These are phyloP conservation scores for Colletotrichum sp. DNA, from an alignment of 2,329 filamentous ascomycete species.

Conservation along the genomic window DNA sequence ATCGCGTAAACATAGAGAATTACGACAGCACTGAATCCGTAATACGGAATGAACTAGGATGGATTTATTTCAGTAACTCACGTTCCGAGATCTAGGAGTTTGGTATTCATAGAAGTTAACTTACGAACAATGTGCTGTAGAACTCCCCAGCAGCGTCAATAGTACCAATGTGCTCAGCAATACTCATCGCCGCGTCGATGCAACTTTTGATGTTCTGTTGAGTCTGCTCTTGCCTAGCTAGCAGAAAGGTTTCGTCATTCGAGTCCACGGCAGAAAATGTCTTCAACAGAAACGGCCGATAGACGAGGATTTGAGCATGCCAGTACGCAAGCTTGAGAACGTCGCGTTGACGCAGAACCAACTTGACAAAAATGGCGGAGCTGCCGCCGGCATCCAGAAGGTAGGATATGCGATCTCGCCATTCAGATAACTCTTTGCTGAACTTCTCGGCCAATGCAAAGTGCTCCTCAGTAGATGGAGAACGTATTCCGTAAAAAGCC, in stretches of 20 bases:
- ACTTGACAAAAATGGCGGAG: slow-evolving; percentile 34
- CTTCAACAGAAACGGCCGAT: slow-evolving; percentile 40
- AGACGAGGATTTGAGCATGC: slow-evolving; percentile 43
- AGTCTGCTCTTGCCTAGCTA: slow-evolving; percentile 9
- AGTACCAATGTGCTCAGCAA: slow-evolving; percentile 41
- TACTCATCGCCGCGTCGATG: slow-evolving; percentile 42
- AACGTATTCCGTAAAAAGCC: slow-evolving; percentile 37
- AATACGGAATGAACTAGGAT: slow-evolving; percentile 40
- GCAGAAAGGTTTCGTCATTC: fast-evolving
- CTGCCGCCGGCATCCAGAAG: slow-evolving; percentile 44
- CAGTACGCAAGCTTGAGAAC: slow-evolving; percentile 46
- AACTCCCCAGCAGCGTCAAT: slow-evolving; percentile 36
- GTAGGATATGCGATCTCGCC: slow-evolving; percentile 35
- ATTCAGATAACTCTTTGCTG: slow-evolving; percentile 33
- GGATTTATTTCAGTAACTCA: too few species aligned
- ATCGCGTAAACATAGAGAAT: slow-evolving; percentile 49
- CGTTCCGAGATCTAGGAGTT: too few species aligned
- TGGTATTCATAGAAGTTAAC: neutral
- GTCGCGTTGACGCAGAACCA: slow-evolving; percentile 39
- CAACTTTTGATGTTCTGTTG: slow-evolving; percentile 30
- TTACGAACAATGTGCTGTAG: slow-evolving; percentile 46
- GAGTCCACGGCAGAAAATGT: slow-evolving; percentile 26
- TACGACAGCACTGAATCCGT: slow-evolving; percentile 47
- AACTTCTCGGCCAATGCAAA: slow-evolving; percentile 29
- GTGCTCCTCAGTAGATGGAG: slow-evolving; percentile 29